These are phyloP conservation scores for Discostella stelligeroides DNA, from an alignment of 108 stramenopile species.

Conservation along the genomic window DNA sequence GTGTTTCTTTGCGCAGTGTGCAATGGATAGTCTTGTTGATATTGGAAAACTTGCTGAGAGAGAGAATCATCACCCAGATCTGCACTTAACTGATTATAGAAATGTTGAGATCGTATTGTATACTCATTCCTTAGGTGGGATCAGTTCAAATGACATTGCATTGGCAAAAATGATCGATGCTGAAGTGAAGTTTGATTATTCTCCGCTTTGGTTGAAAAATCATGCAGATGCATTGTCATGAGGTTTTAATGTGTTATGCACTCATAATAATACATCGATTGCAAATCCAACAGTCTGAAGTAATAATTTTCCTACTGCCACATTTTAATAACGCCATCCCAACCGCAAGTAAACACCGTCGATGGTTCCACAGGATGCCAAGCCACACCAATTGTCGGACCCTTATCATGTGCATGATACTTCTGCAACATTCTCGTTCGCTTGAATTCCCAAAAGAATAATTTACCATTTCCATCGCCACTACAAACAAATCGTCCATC, in stretches of 20 bases:
- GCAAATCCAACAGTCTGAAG: no score
- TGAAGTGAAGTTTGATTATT: constrained; percentile 69
- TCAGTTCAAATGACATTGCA: constrained; percentile 85
- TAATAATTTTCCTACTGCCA: constrained; percentile 79
- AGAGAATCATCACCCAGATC: constrained; percentile 88
- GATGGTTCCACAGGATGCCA: constrained; percentile 98
- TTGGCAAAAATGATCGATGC: constrained; percentile 73
- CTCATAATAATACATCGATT: no score
- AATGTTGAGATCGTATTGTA: constrained; percentile 81
- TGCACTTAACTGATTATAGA: constrained; percentile 90
- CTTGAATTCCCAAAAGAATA: constrained; percentile 98
- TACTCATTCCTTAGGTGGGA: constrained; percentile 81
- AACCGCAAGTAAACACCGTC: constrained; percentile 94
- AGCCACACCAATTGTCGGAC: constrained; percentile 90
- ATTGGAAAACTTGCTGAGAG: constrained; percentile 82
- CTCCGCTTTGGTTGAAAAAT: constrained; percentile 89
- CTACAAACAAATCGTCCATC: constrained; percentile 94
- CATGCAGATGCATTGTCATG: constrained; percentile 47
- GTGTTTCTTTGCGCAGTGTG: constrained; percentile 19
- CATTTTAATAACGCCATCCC: constrained; percentile 99
- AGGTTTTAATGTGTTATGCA: neutral
- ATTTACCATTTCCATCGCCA: constrained; percentile 94
- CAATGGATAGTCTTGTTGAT: constrained; percentile 77
- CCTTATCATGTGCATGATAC: constrained; percentile 92
- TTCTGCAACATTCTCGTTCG: constrained; percentile 72